Evolutionary conservation across 495 filamentous ascomycete species (phyloP).

Genomic region (Hyaloscypha finlandica): DNA sequence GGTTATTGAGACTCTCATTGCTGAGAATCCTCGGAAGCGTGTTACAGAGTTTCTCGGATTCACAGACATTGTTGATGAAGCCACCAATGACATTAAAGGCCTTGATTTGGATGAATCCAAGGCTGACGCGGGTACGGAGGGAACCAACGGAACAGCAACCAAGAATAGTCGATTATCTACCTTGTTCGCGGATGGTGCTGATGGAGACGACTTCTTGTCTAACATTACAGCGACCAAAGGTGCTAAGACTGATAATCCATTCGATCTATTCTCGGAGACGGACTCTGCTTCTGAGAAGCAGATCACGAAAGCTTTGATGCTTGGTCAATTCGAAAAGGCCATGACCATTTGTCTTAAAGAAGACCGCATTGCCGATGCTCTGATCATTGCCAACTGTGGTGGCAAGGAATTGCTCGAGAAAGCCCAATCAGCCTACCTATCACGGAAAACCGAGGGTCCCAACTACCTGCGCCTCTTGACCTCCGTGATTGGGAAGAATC

Average conservation of each 20-base stretch:
- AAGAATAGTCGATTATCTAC: slow-evolving; percentile 59
- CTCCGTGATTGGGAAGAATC: slow-evolving; percentile 91
- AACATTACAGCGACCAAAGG: slow-evolving; percentile 75
- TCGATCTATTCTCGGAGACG: slow-evolving; percentile 59
- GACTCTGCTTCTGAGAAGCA: slow-evolving; percentile 75
- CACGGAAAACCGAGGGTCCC: slow-evolving; percentile 74
- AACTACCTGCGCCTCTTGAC: slow-evolving; percentile 92
- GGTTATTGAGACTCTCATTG: slow-evolving; percentile 85
- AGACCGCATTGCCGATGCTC: slow-evolving; percentile 89
- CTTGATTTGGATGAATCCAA: slow-evolving; percentile 39
- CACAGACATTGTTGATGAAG: slow-evolving; percentile 55
- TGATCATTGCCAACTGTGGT: slow-evolving; percentile 97
- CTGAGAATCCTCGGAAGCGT: slow-evolving; percentile 75
- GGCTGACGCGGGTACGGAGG: slow-evolving; percentile 9
- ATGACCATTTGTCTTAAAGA: slow-evolving; percentile 86
- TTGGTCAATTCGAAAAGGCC: slow-evolving; percentile 89
- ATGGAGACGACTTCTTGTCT: slow-evolving; percentile 76
- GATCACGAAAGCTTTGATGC: slow-evolving; percentile 83
- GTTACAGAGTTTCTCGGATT: slow-evolving; percentile 90
- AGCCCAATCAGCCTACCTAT: slow-evolving; percentile 89
- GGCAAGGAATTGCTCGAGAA: slow-evolving; percentile 93
- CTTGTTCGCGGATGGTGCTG: slow-evolving; percentile 74
- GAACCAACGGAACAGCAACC: slow-evolving; percentile 37
- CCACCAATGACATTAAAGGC: slow-evolving; percentile 42
- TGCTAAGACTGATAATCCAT: slow-evolving; percentile 82